Conservation (phyloP, 164 flowering plant species). For the Nymphaea thermarum region DNA sequence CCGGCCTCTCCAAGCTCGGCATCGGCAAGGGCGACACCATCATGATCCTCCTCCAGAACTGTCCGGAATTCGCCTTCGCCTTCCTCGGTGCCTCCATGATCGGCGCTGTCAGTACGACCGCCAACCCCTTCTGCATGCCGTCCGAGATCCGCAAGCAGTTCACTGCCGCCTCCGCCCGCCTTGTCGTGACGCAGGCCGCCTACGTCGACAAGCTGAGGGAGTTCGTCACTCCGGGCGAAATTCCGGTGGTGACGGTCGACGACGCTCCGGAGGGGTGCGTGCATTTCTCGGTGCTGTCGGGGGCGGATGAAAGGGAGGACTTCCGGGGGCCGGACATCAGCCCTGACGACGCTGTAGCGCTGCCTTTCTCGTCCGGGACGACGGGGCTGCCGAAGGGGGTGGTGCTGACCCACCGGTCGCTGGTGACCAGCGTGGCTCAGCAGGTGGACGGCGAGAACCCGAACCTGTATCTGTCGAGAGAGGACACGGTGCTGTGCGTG, state of each 20-base stretch:
- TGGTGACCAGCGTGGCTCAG: conserved; percentile 68
- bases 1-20: conserved; percentile 39
- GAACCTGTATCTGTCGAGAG: conserved; percentile 31
- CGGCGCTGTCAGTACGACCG: conserved; percentile 67
- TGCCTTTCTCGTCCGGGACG: conserved; percentile 85
- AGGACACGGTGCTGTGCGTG: conserved; percentile 67
- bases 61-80: conserved; percentile 57
- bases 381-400: conserved; percentile 85
- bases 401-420: conserved; percentile 55
- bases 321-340: conserved; percentile 12
- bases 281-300: conserved; percentile 38
- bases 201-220: conserved; percentile 44
- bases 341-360: conserved; percentile 45
- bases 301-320: conserved; percentile 28
- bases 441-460: conserved; percentile 87
- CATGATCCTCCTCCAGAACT: conserved; percentile 68
- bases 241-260: conserved; percentile 33
- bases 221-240: conserved; percentile 6
- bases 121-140: conserved; percentile 63
- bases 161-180: conserved; percentile 24
- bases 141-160: conserved; percentile 50
- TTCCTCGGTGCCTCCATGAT: conserved; percentile 64
- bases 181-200: conserved; percentile 44
- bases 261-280: conserved; percentile 45
- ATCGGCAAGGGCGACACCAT: conserved; percentile 43